Percentiles rank a stretch among this genome's conserved stretches.
phyloP scores from a whole-genome alignment of 2,329 filamentous ascomycete species.

The Coniochaeta sp. region DNA sequence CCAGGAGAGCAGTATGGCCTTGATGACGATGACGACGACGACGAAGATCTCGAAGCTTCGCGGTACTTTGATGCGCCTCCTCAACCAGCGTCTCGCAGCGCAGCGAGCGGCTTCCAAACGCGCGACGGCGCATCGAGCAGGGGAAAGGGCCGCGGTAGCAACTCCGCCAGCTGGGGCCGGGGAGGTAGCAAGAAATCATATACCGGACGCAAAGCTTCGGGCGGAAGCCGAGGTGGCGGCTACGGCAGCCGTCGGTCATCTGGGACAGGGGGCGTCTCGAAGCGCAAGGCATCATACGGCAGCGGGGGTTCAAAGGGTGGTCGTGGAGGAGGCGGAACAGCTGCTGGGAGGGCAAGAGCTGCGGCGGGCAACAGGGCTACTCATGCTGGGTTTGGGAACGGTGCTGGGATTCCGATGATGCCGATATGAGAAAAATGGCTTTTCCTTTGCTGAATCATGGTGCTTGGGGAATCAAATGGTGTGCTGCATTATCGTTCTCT shows the following conservation, averaged over 20 bases:
- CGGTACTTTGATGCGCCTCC: slow-evolving; percentile 34
- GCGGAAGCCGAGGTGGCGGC: slow-evolving; percentile 7
- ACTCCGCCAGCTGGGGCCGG: slow-evolving; percentile 12
- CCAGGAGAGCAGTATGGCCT: slow-evolving; percentile 6
- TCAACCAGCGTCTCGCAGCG: slow-evolving; percentile 7
- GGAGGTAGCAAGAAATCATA: slow-evolving; percentile 6
- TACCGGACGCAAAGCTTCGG: slow-evolving; percentile 8
- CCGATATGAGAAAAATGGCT: slow-evolving; percentile 3
- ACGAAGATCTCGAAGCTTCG: slow-evolving; percentile 30
- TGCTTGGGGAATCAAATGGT: background rate
- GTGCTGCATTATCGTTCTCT: too few relatives aligned
- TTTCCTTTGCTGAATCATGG: background rate
- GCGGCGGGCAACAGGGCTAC: background rate
- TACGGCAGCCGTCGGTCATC: slow-evolving; percentile 4
- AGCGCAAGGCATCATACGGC: slow-evolving; percentile 9
- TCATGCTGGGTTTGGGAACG: background rate
- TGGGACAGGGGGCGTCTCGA: slow-evolving; percentile 10
- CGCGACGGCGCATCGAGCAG: background rate
- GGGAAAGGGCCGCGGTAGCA: slow-evolving; percentile 5
- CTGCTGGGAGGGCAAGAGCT: background rate
- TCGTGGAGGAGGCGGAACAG: background rate
- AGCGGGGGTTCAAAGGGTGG: background rate
- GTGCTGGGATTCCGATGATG: slow-evolving; percentile 7
- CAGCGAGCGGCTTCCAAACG: background rate
- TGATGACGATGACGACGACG: slow-evolving; percentile 23